These are phyloP conservation scores for Stentor roeselii DNA, from an alignment of 73 alveolate genomes.

Conservation along the genomic window DNA sequence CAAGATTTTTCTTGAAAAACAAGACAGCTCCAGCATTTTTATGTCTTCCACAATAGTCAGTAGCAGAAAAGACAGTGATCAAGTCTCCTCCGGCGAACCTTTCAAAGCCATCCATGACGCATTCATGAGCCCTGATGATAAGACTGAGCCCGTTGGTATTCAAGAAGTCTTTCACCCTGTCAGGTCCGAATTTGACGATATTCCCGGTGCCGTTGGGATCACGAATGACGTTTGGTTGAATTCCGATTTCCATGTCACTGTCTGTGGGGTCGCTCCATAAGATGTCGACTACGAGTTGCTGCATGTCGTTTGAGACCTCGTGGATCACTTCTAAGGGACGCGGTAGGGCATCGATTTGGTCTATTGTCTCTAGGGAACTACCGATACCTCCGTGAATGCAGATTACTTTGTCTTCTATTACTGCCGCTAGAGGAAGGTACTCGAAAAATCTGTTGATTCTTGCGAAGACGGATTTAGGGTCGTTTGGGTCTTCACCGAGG, in stretches of 20 bases:
- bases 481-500: constrained; percentile 94
- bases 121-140: constrained; percentile 11
- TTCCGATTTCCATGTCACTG: too few species aligned
- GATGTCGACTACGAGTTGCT: constrained; percentile 86
- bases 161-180: background rate
- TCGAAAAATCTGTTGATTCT: constrained; percentile 89
- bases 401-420: constrained; percentile 79
- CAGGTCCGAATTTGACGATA: constrained; percentile 30
- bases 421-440: constrained; percentile 89
- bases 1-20: constrained; percentile 47
- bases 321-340: constrained; percentile 91
- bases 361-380: constrained; percentile 63
- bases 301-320: constrained; percentile 78
- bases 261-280: constrained; percentile 95
- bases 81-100: background rate
- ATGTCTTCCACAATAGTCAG: background rate
- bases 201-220: constrained; percentile 38
- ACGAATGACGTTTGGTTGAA: constrained; percentile 39
- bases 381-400: constrained; percentile 98
- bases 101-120: background rate
- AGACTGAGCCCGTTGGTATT: background rate
- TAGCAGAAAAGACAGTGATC: background rate
- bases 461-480: constrained; percentile 75
- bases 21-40: constrained; percentile 11
- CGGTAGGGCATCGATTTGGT: constrained; percentile 76